phyloP scores from a whole-genome alignment of 2,329 filamentous ascomycete genomes.

The Amauroascus verrucosus region DNA sequence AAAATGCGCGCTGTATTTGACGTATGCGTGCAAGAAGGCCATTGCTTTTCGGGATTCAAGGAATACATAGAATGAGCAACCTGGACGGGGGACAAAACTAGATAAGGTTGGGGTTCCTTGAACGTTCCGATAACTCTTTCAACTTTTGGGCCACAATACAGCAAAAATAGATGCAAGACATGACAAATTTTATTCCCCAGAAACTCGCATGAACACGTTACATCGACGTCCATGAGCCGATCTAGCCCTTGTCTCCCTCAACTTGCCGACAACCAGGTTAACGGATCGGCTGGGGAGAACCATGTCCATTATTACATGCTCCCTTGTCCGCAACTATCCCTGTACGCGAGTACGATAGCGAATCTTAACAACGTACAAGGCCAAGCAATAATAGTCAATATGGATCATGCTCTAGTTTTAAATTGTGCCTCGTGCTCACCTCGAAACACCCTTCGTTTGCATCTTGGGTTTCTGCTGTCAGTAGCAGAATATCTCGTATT shows the following conservation, averaged over 20 bases:
- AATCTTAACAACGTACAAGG: background rate
- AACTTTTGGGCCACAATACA: background rate
- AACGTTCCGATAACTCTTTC: too few relatives aligned
- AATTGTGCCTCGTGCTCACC: background rate
- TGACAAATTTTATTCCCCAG: background rate
- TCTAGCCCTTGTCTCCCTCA: background rate
- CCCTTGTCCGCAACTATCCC: background rate
- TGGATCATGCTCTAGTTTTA: background rate
- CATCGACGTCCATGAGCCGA: background rate
- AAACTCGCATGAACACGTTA: conserved; percentile 2
- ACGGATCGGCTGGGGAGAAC: conserved; percentile 2
- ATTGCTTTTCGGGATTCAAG: background rate
- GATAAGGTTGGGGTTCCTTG: too few relatives aligned
- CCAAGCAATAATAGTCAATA: background rate
- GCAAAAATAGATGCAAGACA: background rate
- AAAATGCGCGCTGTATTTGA: background rate
- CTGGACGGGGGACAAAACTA: too few relatives aligned
- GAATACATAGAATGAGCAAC: background rate
- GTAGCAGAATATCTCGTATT: too few relatives aligned
- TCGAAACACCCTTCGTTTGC: conserved; percentile 12
- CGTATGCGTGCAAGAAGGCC: background rate
- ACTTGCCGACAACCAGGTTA: conserved; percentile 8
- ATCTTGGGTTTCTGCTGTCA: too few relatives aligned
- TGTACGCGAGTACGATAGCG: background rate
- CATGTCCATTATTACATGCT: background rate